phyloP scores from a whole-genome alignment of 1,284 basidiomycete species.

The Sphaerobolus stellatus region DNA sequence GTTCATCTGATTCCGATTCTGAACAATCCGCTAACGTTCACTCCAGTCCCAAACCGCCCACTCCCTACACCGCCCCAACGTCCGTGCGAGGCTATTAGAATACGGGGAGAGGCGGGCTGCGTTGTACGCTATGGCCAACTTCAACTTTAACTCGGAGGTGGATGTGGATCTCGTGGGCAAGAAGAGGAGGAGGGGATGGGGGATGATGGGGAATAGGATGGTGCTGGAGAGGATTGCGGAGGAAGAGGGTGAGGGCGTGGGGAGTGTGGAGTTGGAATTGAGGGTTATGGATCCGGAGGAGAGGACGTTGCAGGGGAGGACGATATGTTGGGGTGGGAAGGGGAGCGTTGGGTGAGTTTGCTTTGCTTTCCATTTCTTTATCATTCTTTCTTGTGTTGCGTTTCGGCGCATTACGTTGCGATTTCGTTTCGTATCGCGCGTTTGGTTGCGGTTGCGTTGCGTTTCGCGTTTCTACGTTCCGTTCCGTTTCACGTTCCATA shows the following conservation, averaged over 20 bases:
- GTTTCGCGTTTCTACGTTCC: too few relatives aligned
- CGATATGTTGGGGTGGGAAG: slow-evolving; percentile 46
- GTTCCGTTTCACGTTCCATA: too few relatives aligned
- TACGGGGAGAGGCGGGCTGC: slow-evolving; percentile 59
- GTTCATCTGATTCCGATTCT: slow-evolving; percentile 11
- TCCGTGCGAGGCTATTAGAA: slow-evolving; percentile 62
- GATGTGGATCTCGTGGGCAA: slow-evolving; percentile 37
- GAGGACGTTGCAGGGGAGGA: slow-evolving; percentile 42
- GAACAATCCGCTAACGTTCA: slow-evolving; percentile 10
- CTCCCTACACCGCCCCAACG: slow-evolving; percentile 55
- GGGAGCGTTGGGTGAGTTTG: slow-evolving; percentile 32
- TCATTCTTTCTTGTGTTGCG: too few relatives aligned
- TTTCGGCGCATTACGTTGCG: too few relatives aligned
- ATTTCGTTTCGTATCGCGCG: too few relatives aligned
- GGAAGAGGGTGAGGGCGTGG: too few relatives aligned
- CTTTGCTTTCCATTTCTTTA: too few relatives aligned
- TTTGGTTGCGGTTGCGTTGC: too few relatives aligned
- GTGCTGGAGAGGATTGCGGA: slow-evolving; percentile 30
- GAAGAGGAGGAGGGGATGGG: slow-evolving; percentile 31
- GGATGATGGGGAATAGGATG: slow-evolving; percentile 17
- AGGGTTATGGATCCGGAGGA: too few relatives aligned
- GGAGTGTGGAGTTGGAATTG: too few relatives aligned
- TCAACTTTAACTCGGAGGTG: too few relatives aligned
- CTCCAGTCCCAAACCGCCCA: slow-evolving; percentile 48
- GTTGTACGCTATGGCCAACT: slow-evolving; percentile 54